Evolutionary conservation across 2,329 filamentous ascomycete species (phyloP).

Genomic region (Cercospora zeae-maydis): DNA sequence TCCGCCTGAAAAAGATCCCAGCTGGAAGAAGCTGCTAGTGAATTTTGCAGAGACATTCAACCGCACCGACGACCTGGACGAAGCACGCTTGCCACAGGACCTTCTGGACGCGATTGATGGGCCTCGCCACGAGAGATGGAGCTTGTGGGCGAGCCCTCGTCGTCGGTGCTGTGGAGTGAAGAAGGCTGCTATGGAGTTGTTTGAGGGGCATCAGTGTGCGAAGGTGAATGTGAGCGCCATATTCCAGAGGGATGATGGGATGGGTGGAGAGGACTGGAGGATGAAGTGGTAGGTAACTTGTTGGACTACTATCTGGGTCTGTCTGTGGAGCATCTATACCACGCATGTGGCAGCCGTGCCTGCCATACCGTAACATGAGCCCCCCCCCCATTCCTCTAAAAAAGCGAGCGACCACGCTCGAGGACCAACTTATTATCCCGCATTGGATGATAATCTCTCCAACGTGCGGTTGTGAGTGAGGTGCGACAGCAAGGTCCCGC

Average conservation of each 20-base stretch:
- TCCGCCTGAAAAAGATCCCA: not conserved
- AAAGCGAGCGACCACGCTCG: too few relatives aligned
- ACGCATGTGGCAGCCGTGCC: too few relatives aligned
- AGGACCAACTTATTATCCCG: too few relatives aligned
- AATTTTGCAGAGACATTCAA: not conserved
- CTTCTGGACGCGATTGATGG: not conserved
- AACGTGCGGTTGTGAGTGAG: too few relatives aligned
- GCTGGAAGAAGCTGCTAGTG: not conserved
- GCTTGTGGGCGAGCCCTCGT: not conserved
- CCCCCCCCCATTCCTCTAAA: too few relatives aligned
- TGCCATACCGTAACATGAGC: too few relatives aligned
- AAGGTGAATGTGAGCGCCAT: not conserved
- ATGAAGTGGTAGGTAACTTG: too few relatives aligned
- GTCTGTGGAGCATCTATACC: too few relatives aligned
- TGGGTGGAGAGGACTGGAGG: not conserved
- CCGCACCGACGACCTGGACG: not conserved
- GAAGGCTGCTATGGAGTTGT: not conserved
- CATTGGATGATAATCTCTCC: too few relatives aligned
- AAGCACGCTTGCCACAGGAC: not conserved
- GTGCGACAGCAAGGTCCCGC: too few relatives aligned
- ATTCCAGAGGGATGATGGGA: not conserved
- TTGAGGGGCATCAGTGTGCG: not conserved
- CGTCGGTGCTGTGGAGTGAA: constrained; percentile 4
- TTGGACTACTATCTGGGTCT: too few relatives aligned
- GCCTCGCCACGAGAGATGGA: not conserved